phyloP scores from a whole-genome alignment of 768 basidiomycete genomes.

The Calocybe cyanea region DNA sequence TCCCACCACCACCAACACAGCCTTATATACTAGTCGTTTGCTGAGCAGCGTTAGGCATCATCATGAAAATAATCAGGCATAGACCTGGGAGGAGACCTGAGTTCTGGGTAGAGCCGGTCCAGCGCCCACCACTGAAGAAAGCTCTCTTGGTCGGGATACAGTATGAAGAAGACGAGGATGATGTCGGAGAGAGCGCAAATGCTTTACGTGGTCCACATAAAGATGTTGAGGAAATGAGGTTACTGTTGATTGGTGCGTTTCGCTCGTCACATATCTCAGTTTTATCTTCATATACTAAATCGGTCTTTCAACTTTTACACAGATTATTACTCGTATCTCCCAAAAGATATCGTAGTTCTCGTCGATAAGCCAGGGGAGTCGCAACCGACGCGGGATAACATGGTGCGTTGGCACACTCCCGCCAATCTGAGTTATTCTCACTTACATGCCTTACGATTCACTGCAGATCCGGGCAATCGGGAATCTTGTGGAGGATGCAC shows the following conservation, averaged over 20 bases:
- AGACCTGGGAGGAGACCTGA: constrained; percentile 8
- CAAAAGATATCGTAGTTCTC: constrained; percentile 38
- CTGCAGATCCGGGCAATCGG: constrained; percentile 38
- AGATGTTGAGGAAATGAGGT: constrained; percentile 31
- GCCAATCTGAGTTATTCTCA: not conserved
- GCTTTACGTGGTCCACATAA: constrained; percentile 32
- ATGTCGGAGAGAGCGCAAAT: constrained; percentile 7
- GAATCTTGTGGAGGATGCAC: constrained; percentile 38
- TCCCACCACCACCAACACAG: no score
- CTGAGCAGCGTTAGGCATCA: no score
- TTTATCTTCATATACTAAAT: no score
- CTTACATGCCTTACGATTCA: not conserved
- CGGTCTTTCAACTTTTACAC: not conserved
- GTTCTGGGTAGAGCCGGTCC: constrained; percentile 5
- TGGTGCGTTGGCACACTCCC: not conserved
- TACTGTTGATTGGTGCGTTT: constrained; percentile 33
- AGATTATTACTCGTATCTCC: constrained; percentile 36
- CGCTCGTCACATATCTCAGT: no score
- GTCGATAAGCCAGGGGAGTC: constrained; percentile 30
- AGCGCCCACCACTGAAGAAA: constrained; percentile 19
- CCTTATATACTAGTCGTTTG: no score
- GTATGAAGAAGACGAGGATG: constrained; percentile 18
- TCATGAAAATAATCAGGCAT: constrained; percentile 16
- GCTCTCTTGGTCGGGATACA: constrained; percentile 36
- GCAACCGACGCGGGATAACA: not conserved